Conservation (phyloP, 2,329 filamentous ascomycete genomes). For the Lachnellula occidentalis region DNA sequence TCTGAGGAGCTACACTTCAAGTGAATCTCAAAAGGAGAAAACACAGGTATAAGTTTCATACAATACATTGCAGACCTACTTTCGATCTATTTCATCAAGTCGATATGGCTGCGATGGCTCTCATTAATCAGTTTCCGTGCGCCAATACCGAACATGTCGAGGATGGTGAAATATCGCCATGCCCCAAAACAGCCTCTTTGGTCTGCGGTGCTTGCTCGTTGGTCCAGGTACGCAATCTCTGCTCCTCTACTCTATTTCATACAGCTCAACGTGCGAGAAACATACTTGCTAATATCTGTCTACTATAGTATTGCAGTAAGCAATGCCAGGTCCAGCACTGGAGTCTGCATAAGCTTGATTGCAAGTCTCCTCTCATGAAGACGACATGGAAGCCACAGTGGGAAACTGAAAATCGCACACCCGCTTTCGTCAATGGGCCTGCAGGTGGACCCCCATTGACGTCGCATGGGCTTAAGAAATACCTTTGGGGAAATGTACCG, state of each 20-base stretch:
- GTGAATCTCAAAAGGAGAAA: background rate
- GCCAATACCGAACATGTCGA: background rate
- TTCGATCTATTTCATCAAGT: too few species aligned
- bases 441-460: too few species aligned
- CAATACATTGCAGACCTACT: too few species aligned
- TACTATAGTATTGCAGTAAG: conserved; percentile 11
- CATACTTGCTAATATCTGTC: too few species aligned
- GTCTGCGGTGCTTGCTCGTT: background rate
- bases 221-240: background rate
- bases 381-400: conserved; percentile 10
- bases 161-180: background rate
- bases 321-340: conserved; percentile 7
- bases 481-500: conserved; percentile 39
- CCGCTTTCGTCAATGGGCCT: conserved; percentile 8
- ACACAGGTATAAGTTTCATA: too few species aligned
- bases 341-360: conserved; percentile 12
- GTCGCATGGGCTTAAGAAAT: conserved; percentile 23
- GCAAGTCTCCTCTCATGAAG: conserved; percentile 9
- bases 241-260: background rate
- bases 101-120: background rate
- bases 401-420: conserved; percentile 4
- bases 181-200: background rate
- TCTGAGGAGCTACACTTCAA: too few species aligned
- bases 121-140: background rate
- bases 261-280: too few species aligned